Evolutionary conservation across 164 flowering plant species (phyloP).

Genomic region (Piper longum): DNA sequence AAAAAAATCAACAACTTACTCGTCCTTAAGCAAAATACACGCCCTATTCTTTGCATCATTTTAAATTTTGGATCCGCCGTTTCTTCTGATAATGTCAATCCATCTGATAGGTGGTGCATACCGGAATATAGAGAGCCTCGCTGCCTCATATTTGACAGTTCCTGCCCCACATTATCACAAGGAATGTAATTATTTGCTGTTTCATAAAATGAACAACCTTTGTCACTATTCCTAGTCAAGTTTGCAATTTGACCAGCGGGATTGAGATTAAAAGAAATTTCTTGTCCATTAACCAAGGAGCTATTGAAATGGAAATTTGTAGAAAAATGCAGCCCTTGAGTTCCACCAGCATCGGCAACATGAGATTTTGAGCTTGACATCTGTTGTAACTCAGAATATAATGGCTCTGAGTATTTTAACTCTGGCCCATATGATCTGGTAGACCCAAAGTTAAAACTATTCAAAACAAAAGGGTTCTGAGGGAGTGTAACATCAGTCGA

Average conservation of each 20-base stretch:
- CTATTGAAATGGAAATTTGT: not conserved
- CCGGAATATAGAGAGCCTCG: constrained; percentile 10
- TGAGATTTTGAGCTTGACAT: constrained; percentile 14
- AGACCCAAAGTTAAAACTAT: constrained; percentile 12
- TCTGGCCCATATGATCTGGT: constrained; percentile 17
- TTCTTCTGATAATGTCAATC: constrained; percentile 9
- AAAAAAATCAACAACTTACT: constrained; percentile 23
- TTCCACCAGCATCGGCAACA: constrained; percentile 13
- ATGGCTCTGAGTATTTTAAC: constrained; percentile 21
- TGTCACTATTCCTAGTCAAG: not conserved
- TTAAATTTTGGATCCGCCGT: constrained; percentile 12
- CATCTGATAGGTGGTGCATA: constrained; percentile 6
- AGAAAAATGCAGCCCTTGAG: not conserved
- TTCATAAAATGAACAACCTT: not conserved
- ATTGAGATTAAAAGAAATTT: not conserved
- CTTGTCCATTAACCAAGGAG: not conserved
- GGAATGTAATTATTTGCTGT: not conserved
- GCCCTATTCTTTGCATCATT: constrained; percentile 21
- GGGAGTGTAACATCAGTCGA: constrained; percentile 9
- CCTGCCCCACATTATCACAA: not conserved
- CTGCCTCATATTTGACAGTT: constrained; percentile 9
- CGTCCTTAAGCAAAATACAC: constrained; percentile 39
- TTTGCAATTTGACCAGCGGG: not conserved
- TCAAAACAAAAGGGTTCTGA: constrained; percentile 17
- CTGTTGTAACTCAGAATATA: constrained; percentile 26